Base-by-base conservation (phyloP, 2,329 filamentous ascomycete species). In the Verticillium nubilum region DNA sequence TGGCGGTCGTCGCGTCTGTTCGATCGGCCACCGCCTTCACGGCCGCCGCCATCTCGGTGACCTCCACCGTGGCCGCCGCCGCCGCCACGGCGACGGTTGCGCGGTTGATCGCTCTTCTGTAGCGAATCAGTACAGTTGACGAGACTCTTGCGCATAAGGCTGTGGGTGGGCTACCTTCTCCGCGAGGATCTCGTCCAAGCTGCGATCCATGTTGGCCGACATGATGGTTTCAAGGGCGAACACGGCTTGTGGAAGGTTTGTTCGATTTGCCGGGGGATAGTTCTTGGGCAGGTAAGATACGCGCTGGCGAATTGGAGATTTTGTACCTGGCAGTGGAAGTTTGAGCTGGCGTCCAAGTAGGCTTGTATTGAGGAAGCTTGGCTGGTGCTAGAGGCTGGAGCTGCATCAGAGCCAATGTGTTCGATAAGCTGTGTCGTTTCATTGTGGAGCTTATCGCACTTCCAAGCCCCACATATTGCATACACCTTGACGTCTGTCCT, bases 181-280 rank as follows among this genome's bases (percentile, higher is more conserved):
- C 60, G 78, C 79, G 64, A 84, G 80, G 67, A 84, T 83, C 69
- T 84, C 81, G 69, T 84, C 81, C 31, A 84, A 78, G 60, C 80
- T 82, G 65, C 78, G 80, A 65, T 82, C 80, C 78, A 84, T 80
- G 62, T 76, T 78, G 62, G 72, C 70, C 58, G 72, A 67, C 74
- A 64, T 77, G 58, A 42, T 67, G 60, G 27, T 31, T 55, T 23
- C 42, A 10, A 23, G 19, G 19, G 42, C 42, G 6, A n/a, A 47
- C 42, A 25, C 42, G 17, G 42, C 42, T 47, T 25, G 42, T n/a
- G 5, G n/a, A 4, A 47, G 19, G 23, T 4, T n/a, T 23, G 9
- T 23, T 37, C n/a, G 42, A 25, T 25, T 7, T 47, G 7, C 42
- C n/a, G 19, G 42, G 4, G 6, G 19, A 4, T 25, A 4, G n/a